These are phyloP conservation scores for Trypanosoma theileri DNA, from an alignment of 208 protist genomes.

Conservation along the genomic window DNA sequence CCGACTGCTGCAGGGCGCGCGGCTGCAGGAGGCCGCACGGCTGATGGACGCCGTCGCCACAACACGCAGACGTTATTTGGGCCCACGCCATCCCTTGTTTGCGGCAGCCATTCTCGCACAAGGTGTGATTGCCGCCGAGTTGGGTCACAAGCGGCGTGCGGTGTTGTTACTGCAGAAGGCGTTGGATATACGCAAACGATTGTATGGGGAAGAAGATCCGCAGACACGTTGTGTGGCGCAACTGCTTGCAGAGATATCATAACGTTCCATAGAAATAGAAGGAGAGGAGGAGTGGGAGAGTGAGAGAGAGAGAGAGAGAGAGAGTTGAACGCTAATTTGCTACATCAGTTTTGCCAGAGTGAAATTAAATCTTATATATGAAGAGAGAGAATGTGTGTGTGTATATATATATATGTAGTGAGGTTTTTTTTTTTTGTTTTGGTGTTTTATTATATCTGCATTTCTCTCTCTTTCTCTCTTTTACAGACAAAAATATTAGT, in stretches of 20 bases:
- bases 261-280: background rate
- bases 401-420: too few relatives aligned
- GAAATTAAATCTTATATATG: too few relatives aligned
- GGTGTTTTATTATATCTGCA: too few relatives aligned
- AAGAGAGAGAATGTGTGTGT: too few relatives aligned
- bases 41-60: constrained; percentile 41
- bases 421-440: too few relatives aligned
- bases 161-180: constrained; percentile 18
- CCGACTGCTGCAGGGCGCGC: constrained; percentile 23
- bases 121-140: constrained; percentile 39
- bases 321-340: too few relatives aligned
- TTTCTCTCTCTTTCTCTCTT: too few relatives aligned
- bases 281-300: background rate
- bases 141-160: constrained; percentile 31
- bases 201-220: constrained; percentile 13
- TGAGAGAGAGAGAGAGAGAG: too few relatives aligned
- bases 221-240: constrained; percentile 13
- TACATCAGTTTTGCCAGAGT: too few relatives aligned
- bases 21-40: constrained; percentile 36
- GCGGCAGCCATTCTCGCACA: constrained; percentile 31
- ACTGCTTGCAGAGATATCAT: constrained; percentile 11
- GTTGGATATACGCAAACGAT: constrained; percentile 2
- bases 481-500: too few relatives aligned
- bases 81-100: constrained; percentile 42
- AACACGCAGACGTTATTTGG: constrained; percentile 44